These are phyloP conservation scores for Stagonosporopsis tanaceti DNA, from an alignment of 2,329 filamentous ascomycete species.

Conservation along the genomic window DNA sequence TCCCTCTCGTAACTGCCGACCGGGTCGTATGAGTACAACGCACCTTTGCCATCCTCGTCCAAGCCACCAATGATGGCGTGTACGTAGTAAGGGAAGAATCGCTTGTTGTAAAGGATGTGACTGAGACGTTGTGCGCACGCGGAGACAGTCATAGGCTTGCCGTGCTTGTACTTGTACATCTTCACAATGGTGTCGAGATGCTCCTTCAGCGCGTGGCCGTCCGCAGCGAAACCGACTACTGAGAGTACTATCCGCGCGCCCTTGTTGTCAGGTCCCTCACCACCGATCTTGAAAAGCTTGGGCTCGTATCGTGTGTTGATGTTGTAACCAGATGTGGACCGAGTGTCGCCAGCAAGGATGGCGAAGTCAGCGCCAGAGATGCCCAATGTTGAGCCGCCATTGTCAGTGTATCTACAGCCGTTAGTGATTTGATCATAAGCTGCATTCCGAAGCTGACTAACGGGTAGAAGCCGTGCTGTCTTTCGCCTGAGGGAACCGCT, in stretches of 20 bases:
- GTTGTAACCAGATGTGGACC: slow-evolving; percentile 91
- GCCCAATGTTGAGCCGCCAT: slow-evolving; percentile 93
- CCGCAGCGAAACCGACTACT: slow-evolving; percentile 94
- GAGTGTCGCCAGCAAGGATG: slow-evolving; percentile 96
- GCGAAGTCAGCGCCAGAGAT: slow-evolving; percentile 94
- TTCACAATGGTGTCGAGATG: slow-evolving; percentile 94
- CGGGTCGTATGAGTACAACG: slow-evolving; percentile 96
- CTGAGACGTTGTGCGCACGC: slow-evolving; percentile 94
- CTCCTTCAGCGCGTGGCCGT: slow-evolving; percentile 92
- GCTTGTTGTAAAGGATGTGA: slow-evolving; percentile 95
- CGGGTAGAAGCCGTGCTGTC: slow-evolving; percentile 91
- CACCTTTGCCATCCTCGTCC: slow-evolving; percentile 93
- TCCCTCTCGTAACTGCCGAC: slow-evolving; percentile 98
- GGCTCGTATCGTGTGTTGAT: slow-evolving; percentile 97
- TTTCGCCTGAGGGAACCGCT: slow-evolving; percentile 57
- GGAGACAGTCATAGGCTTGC: slow-evolving; percentile 92
- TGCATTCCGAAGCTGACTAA: slow-evolving; percentile 57
- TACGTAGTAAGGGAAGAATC: slow-evolving; percentile 99
- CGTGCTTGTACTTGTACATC: slow-evolving; percentile 98
- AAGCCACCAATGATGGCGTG: slow-evolving; percentile 92
- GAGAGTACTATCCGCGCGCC: slow-evolving; percentile 89
- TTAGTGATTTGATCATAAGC: slow-evolving; percentile 24
- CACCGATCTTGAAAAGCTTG: slow-evolving; percentile 97
- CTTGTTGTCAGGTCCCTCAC: slow-evolving; percentile 83
- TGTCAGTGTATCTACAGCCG: slow-evolving; percentile 84